Evolutionary conservation across 345 rosid genomes (phyloP).

Genomic region (Eucalyptus melliodora): DNA sequence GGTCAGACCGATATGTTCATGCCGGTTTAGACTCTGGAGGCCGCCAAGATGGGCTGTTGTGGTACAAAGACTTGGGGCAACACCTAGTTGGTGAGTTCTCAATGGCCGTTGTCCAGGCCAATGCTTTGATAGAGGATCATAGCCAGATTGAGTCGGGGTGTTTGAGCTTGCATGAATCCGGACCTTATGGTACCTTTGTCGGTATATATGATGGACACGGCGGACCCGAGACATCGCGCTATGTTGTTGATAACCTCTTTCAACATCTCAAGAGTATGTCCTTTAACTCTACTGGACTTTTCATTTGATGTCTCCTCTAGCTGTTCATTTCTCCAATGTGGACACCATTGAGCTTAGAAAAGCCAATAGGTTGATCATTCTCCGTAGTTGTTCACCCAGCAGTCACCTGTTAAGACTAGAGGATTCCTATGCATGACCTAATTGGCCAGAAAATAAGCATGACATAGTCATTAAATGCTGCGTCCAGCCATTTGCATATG

Average conservation of each 20-base stretch:
- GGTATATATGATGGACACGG: slow-evolving; percentile 48
- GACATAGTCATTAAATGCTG: neutral
- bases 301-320: neutral
- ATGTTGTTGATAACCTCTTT: slow-evolving; percentile 29
- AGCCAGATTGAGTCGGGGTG: slow-evolving; percentile 45
- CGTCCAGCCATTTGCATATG: neutral
- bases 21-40: slow-evolving; percentile 20
- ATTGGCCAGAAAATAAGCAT: neutral
- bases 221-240: slow-evolving; percentile 39
- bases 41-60: slow-evolving; percentile 37
- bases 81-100: slow-evolving; percentile 37
- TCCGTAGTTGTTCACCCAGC: neutral
- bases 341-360: neutral
- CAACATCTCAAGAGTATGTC: slow-evolving; percentile 31
- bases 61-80: slow-evolving; percentile 44
- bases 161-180: slow-evolving; percentile 25
- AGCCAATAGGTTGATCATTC: neutral
- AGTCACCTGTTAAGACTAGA: neutral
- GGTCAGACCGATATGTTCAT: slow-evolving; percentile 17
- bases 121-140: slow-evolving; percentile 41
- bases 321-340: neutral
- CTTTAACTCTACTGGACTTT: neutral
- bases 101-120: slow-evolving; percentile 49
- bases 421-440: neutral
- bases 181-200: slow-evolving; percentile 37